Base-by-base conservation (phyloP, 306 rosid genomes). In the Abrus pulchellus region DNA sequence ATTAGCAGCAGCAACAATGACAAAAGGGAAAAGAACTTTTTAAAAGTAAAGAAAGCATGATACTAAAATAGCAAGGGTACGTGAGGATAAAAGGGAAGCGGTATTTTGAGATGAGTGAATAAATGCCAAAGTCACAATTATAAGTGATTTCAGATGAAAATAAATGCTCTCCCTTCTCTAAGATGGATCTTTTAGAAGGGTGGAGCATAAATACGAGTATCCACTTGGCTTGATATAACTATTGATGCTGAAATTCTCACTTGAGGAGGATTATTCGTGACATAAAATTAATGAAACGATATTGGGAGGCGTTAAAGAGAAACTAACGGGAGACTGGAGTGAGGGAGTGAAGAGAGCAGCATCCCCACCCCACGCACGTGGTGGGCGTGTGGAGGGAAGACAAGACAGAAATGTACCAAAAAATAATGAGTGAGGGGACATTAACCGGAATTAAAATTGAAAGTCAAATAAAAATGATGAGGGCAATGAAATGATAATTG, bases 401-500 rank as follows among this genome's bases (percentile, higher is more conserved):
- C 61, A 61, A 78, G 67, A 56, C 66, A 66, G 64, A 68, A 55
- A 55, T 73, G 67, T 57, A 67, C 36, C 48, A 9, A 32, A 59
- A 57, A 20, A 79, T 30, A 49, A 79, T 57, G 60, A 59, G 47
- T 11, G 20, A 79, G 41, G 62, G 74, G 62, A 74, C 72, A 68
- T 63, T 55, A 78, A 41, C 50, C 54, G 3, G 7, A 49, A 32
- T 34, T 67, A 47, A 74, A 3, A 45, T 67, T 59, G 5, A 9
- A 53, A 80, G 84, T 85, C 83, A 85, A 72, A 67, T 9, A 57
- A 6, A 63, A 57, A 72, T 78, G 73, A 78, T 78, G 52, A n/a
- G 1, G 38, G 64, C 41, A 59, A 36, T 2, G 40, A 36, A 4
- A 36, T 36, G 2, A 36, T 36, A 36, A 36, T 36, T 36, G 2